Base-by-base conservation (phyloP, 2,329 filamentous ascomycete species). In the Fusarium burgessii region DNA sequence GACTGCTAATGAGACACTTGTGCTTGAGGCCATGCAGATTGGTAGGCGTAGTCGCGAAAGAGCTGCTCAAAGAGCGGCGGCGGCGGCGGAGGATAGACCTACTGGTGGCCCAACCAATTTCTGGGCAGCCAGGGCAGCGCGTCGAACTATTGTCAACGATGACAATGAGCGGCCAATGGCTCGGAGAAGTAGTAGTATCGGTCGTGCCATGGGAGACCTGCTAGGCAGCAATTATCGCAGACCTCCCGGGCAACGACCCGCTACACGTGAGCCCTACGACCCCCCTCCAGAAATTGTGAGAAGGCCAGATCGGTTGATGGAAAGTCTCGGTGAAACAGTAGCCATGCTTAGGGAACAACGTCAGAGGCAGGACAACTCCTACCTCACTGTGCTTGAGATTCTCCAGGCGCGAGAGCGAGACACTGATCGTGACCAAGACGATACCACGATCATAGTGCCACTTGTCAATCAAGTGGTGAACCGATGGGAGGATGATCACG, bases 11-110 rank as follows among this genome's bases (percentile, higher is more conserved):
- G 89, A 91, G 70, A 86, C 85, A 5, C 78, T 85, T 46, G 86
- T 90, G 2, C 78, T 90, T 6, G 87, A 90, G 63, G 87, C 87
- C 5, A 82, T 89, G 32, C 85, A 88, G 66, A 82, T 83, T 33
- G 84, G 87, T 55, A 85, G 88, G 36, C 83, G 86, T 27, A 83
- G 85, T 20, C 82, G 85, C 43, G 86, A 88, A 58, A 78, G 85
- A 75, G 65, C 76, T 51, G 70, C 73, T 46, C 73, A 79, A 29
- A 74, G 73, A 71, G 66, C 70, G 47, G 59, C 51, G 20, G 52
- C 42, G n/a, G 61, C 46, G 13, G 55, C 62, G 23, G 73, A 76
- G 10, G 68, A 71, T 25, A 64, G 73, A 15, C 49, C 67, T 36
- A 57, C 60, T 25, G 61, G 60, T 7, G 51, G 57, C 25, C 43